Evolutionary conservation across 148 eudicot genomes (phyloP).

Genomic region (Chenopodium suecicum): DNA sequence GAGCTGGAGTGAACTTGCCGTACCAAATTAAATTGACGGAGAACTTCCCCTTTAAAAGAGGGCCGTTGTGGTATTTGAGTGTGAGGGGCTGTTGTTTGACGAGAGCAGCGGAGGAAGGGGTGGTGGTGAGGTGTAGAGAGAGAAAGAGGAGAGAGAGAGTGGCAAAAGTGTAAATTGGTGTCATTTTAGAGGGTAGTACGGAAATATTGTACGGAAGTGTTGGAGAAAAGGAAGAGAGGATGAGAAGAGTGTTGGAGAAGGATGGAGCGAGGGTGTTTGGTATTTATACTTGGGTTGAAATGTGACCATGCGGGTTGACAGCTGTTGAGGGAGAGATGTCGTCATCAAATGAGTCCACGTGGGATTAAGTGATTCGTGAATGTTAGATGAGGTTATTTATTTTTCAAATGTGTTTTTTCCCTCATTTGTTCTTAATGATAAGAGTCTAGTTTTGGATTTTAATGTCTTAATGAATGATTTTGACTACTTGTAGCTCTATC

Average conservation of each 20-base stretch:
- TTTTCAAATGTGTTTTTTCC: too few species aligned
- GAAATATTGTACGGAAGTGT: background rate
- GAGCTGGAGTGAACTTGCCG: conserved; percentile 60
- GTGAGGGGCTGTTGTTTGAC: conserved; percentile 44
- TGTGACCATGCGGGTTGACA: conserved; percentile 29
- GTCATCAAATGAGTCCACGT: conserved; percentile 16
- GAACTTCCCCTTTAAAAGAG: conserved; percentile 56
- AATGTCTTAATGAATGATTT: too few species aligned
- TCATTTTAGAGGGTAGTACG: conserved; percentile 25
- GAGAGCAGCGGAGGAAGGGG: conserved; percentile 34
- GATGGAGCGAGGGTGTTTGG: background rate
- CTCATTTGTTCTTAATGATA: too few species aligned
- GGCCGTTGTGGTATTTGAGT: conserved; percentile 59
- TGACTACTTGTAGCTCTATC: too few species aligned
- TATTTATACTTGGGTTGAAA: conserved; percentile 33
- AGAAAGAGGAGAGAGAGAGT: conserved; percentile 18
- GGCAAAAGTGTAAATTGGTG: conserved; percentile 26
- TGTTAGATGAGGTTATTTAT: background rate
- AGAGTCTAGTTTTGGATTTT: too few species aligned
- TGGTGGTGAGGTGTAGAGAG: conserved; percentile 3
- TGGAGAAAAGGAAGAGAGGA: background rate
- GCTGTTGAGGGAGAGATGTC: conserved; percentile 31
- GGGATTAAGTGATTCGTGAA: conserved; percentile 7
- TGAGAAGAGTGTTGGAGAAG: conserved; percentile 3
- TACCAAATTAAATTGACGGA: conserved; percentile 71